Conservation (phyloP, 768 basidiomycete species). For the Chiua virens region DNA sequence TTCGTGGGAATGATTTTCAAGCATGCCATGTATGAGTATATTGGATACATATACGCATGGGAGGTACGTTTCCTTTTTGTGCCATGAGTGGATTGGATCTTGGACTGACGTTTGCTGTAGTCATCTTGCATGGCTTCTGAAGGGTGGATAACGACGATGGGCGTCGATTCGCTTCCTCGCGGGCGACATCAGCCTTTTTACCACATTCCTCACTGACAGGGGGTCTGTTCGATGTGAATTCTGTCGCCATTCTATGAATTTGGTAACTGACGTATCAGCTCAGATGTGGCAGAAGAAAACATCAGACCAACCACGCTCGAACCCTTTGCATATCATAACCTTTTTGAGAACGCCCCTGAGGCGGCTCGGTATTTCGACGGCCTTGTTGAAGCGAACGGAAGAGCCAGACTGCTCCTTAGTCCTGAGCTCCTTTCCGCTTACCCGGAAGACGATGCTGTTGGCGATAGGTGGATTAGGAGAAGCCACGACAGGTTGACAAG, state of each 20-base stretch:
- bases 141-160: conserved; percentile 46
- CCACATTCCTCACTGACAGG: conserved; percentile 33
- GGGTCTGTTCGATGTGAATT: conserved; percentile 40
- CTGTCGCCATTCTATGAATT: background rate
- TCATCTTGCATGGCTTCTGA: conserved; percentile 40
- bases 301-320: conserved; percentile 23
- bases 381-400: conserved; percentile 21
- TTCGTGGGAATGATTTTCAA: conserved; percentile 52
- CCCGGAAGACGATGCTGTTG: conserved; percentile 47
- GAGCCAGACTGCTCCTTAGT: conserved; percentile 41
- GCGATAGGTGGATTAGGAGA: conserved; percentile 35
- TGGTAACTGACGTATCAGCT: conserved; percentile 1
- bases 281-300: conserved; percentile 40
- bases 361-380: conserved; percentile 41
- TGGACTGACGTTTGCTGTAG: conserved; percentile 9
- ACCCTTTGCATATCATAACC: conserved; percentile 14
- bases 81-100: background rate
- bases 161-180: conserved; percentile 36
- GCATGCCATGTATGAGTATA: conserved; percentile 40
- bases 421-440: conserved; percentile 42
- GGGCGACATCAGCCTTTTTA: conserved; percentile 55
- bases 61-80: conserved; percentile 35
- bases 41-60: conserved; percentile 50
- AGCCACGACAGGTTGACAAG: conserved; percentile 9
- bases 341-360: conserved; percentile 26